A percentile compares a stretch with the other conserved stretches of the same genome.
Conservation (phyloP, 2,329 filamentous ascomycete genomes). For the Ophiosphaerella korrae region DNA sequence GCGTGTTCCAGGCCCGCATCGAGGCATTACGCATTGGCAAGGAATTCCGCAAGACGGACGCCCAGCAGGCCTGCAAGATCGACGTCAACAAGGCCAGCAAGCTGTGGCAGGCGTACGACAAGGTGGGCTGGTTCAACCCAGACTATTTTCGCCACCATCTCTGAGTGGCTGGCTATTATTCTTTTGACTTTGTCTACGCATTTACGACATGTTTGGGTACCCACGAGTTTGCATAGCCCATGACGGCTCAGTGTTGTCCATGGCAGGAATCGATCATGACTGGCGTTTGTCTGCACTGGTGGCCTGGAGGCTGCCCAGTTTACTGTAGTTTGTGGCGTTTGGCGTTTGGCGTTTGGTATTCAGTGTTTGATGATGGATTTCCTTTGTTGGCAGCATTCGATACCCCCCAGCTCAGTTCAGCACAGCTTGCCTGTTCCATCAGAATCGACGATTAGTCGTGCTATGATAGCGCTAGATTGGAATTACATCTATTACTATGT, state of each 20-base stretch:
- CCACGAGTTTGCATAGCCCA: conserved; percentile 36
- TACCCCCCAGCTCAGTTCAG: conserved; percentile 23
- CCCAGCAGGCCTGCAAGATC: conserved; percentile 96
- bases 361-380: conserved; percentile 17
- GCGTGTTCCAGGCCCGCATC: conserved; percentile 81
- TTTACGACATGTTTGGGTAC: conserved; percentile 9
- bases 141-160: conserved; percentile 55
- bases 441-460: conserved; percentile 4
- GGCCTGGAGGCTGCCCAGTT: not conserved
- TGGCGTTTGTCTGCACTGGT: conserved; percentile 24
- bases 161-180: conserved; percentile 21
- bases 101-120: conserved; percentile 86
- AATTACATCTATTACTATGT: not conserved
- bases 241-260: conserved; percentile 20
- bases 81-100: conserved; percentile 98
- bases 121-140: conserved; percentile 78
- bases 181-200: not conserved
- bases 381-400: conserved; percentile 31
- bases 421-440: conserved; percentile 4
- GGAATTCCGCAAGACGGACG: conserved; percentile 92
- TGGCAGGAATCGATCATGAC: conserved; percentile 34
- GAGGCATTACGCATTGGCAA: conserved; percentile 70
- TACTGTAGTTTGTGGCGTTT: not conserved
- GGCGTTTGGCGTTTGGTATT: conserved; percentile 20
- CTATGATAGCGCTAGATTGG: not conserved